These are phyloP conservation scores for Colletotrichum filicis DNA, from an alignment of 2,329 filamentous ascomycete species.

Conservation along the genomic window DNA sequence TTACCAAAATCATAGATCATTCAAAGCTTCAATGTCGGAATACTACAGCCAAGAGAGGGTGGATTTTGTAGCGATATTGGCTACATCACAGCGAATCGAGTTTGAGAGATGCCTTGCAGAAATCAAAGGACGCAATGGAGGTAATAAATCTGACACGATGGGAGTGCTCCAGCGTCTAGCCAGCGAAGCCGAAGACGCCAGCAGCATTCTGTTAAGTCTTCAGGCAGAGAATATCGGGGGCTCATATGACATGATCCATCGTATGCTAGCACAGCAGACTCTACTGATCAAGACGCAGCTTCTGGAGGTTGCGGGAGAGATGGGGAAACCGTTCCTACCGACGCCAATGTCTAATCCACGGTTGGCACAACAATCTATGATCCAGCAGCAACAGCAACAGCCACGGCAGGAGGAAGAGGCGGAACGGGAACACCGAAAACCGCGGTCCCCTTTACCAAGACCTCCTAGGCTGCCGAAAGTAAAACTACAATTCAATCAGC, in stretches of 20 bases:
- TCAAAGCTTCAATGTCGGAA: background rate
- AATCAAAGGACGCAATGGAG: background rate
- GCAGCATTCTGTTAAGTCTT: background rate
- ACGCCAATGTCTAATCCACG: background rate
- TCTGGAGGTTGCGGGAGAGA: background rate
- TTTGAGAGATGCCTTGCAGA: conserved; percentile 16
- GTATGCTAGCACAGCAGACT: conserved; percentile 8
- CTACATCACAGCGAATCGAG: conserved; percentile 4
- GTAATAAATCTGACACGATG: background rate
- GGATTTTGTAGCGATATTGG: background rate
- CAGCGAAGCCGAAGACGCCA: background rate
- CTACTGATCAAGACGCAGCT: conserved; percentile 4
- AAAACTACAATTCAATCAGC: background rate
- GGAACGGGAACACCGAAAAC: background rate
- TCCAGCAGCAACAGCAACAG: background rate
- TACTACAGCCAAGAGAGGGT: background rate
- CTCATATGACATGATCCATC: background rate
- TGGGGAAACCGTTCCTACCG: background rate
- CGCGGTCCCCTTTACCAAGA: background rate
- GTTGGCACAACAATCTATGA: background rate
- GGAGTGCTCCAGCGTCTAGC: conserved; percentile 1
- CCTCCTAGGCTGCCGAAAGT: background rate
- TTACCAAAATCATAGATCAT: background rate
- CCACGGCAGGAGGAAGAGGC: no score
- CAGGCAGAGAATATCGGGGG: background rate